Evolutionary conservation across 192 early-diverging fungal genomes (phyloP).

Genomic region (Coemansia sp.): DNA sequence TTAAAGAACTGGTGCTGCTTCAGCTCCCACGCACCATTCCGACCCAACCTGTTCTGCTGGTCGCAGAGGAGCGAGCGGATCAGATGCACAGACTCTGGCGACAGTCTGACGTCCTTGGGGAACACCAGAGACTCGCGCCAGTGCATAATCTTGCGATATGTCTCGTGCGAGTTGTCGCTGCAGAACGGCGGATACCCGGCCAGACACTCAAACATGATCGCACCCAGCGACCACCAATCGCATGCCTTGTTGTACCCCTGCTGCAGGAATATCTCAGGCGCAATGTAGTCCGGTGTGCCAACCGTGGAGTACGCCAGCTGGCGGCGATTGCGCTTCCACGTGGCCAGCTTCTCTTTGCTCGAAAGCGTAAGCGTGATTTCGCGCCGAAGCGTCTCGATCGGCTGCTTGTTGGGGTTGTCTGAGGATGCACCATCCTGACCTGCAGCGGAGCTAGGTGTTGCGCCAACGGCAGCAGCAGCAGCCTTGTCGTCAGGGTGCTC

Average conservation of each 20-base stretch:
- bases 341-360: constrained; percentile 92
- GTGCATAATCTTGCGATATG: constrained; percentile 97
- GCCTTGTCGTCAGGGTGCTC: constrained; percentile 52
- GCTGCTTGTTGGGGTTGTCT: constrained; percentile 22
- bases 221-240: constrained; percentile 99
- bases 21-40: constrained; percentile 82
- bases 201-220: constrained; percentile 99
- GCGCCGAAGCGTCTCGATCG: constrained; percentile 58
- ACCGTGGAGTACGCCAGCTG: constrained; percentile 96
- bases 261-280: constrained; percentile 93
- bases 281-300: constrained; percentile 98
- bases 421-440: constrained; percentile 7
- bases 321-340: constrained; percentile 97
- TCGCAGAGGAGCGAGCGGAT: constrained; percentile 89
- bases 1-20: constrained; percentile 93
- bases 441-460: constrained; percentile 15
- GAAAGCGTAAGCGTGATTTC: constrained; percentile 92
- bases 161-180: constrained; percentile 92
- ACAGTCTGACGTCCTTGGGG: constrained; percentile 91
- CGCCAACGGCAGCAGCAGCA: constrained; percentile 36
- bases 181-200: constrained; percentile 99
- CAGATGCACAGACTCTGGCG: constrained; percentile 88
- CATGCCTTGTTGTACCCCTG: constrained; percentile 96
- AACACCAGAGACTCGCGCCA: constrained; percentile 90
- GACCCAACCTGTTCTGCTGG: constrained; percentile 80